phyloP scores from a whole-genome alignment of 768 basidiomycete species.

The Stropharia rugosoannulata region DNA sequence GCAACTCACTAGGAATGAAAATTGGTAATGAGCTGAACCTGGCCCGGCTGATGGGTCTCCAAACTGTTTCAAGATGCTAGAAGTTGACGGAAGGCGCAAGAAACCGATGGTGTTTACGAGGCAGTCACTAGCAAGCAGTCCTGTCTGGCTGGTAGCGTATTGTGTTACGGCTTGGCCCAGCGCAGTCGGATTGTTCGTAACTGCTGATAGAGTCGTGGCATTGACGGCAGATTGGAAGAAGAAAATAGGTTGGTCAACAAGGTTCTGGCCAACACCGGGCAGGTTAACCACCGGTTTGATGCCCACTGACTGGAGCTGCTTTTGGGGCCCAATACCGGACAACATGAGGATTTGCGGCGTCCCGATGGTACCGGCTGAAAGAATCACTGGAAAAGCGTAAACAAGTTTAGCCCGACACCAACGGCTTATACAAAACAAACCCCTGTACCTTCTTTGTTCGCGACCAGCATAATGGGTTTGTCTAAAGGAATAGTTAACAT shows the following conservation, averaged over 20 bases:
- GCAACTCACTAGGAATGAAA: slow-evolving; percentile 14
- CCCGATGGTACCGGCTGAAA: slow-evolving; percentile 34
- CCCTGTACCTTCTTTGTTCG: slow-evolving; percentile 23
- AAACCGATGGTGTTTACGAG: slow-evolving; percentile 26
- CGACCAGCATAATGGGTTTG: slow-evolving; percentile 9
- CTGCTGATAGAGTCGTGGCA: slow-evolving; percentile 17
- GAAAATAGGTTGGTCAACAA: slow-evolving; percentile 37
- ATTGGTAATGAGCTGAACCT: slow-evolving; percentile 27
- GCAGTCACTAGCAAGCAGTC: slow-evolving; percentile 23
- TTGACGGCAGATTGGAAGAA: slow-evolving; percentile 21
- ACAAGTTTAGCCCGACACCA: not conserved
- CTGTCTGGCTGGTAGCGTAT: slow-evolving; percentile 23
- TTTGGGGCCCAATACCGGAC: slow-evolving; percentile 40
- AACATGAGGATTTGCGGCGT: slow-evolving; percentile 35
- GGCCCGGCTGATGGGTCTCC: slow-evolving; percentile 29
- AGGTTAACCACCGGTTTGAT: slow-evolving; percentile 35
- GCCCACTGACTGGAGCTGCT: slow-evolving; percentile 30
- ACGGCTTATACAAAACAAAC: not conserved
- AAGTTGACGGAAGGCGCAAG: slow-evolving; percentile 23
- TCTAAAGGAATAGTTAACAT: not conserved
- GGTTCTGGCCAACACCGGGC: slow-evolving; percentile 43
- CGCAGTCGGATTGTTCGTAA: slow-evolving; percentile 17
- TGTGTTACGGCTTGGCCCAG: slow-evolving; percentile 15
- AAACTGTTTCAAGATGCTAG: slow-evolving; percentile 19
- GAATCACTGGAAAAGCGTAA: slow-evolving; percentile 18